phyloP scores from a whole-genome alignment of 2,329 filamentous ascomycete species.

The Fusarium coffeatum region DNA sequence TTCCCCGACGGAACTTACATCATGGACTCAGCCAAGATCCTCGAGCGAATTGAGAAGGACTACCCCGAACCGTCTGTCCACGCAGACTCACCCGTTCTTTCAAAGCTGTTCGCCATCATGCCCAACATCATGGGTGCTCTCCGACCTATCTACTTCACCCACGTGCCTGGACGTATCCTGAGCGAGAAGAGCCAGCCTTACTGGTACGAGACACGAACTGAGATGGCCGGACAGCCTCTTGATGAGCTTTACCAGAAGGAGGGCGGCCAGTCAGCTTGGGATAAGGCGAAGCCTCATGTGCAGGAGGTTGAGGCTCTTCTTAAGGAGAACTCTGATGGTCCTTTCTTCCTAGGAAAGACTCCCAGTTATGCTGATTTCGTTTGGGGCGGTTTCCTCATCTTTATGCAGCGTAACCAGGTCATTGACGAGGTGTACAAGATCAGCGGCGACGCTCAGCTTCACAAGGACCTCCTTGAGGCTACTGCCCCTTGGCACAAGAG shows the following conservation, averaged over 20 bases:
- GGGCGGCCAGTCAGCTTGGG: conserved; percentile 64
- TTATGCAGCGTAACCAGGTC: conserved; percentile 50
- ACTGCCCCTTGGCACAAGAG: conserved; percentile 56
- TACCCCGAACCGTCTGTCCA: conserved; percentile 69
- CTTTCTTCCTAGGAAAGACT: conserved; percentile 69
- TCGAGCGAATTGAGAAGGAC: conserved; percentile 65
- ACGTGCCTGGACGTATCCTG: conserved; percentile 64
- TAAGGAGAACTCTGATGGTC: conserved; percentile 66
- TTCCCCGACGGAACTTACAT: conserved; percentile 68
- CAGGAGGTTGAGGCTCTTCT: conserved; percentile 58
- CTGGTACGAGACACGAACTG: conserved; percentile 65
- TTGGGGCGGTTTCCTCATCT: conserved; percentile 62
- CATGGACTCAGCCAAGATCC: conserved; percentile 74
- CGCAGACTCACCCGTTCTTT: conserved; percentile 64
- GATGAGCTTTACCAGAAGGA: conserved; percentile 59
- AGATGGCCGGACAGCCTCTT: conserved; percentile 63
- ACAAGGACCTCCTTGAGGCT: conserved; percentile 56
- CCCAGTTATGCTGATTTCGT: conserved; percentile 69
- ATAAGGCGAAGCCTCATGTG: conserved; percentile 53
- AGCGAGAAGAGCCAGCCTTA: conserved; percentile 63
- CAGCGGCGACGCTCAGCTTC: conserved; percentile 53
- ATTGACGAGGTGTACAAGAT: conserved; percentile 52
- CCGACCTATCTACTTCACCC: conserved; percentile 57
- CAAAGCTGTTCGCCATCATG: conserved; percentile 58
- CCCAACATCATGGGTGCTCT: conserved; percentile 49